Percentiles rank a stretch among this genome's conserved stretches.
These are phyloP conservation scores for Didymosphaeria variabile DNA, from an alignment of 2,329 filamentous ascomycete species.

Conservation along the genomic window DNA sequence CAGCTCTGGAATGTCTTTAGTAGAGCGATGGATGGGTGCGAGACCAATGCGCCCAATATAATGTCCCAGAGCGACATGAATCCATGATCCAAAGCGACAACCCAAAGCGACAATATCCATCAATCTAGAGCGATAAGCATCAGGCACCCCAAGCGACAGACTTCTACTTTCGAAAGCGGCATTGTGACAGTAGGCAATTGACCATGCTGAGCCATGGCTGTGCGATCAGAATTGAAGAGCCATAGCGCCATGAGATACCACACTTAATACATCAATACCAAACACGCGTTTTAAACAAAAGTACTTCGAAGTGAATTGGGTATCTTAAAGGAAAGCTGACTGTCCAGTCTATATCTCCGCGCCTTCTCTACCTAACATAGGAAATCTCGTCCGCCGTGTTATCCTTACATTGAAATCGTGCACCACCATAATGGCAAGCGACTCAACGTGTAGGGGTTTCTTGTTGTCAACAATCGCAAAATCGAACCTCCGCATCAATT, in stretches of 20 bases:
- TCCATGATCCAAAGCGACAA: not conserved
- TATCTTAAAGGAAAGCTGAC: slow-evolving; percentile 1
- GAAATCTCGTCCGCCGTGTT: slow-evolving; percentile 6
- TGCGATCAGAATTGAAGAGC: not conserved
- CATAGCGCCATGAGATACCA: not conserved
- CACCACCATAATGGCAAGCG: slow-evolving; percentile 9
- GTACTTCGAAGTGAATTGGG: not conserved
- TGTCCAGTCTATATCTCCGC: not conserved
- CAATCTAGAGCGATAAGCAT: not conserved
- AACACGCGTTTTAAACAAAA: not conserved
- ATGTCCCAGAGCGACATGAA: not conserved
- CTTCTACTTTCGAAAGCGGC: not conserved
- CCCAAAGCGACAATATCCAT: not conserved
- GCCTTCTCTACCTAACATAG: not conserved
- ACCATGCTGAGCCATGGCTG: not conserved
- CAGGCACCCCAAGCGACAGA: not conserved
- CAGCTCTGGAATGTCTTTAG: not conserved
- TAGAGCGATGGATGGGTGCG: not conserved
- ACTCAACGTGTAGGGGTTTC: slow-evolving; percentile 1
- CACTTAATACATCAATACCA: not conserved
- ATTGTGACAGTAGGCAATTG: not conserved
- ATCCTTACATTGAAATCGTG: slow-evolving; percentile 8
- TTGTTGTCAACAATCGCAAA: slow-evolving; percentile 36
- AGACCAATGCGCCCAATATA: not conserved
- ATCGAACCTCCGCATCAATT: slow-evolving; percentile 49